phyloP scores from a whole-genome alignment of 1,284 basidiomycete species.

The Puccinia horiana region DNA sequence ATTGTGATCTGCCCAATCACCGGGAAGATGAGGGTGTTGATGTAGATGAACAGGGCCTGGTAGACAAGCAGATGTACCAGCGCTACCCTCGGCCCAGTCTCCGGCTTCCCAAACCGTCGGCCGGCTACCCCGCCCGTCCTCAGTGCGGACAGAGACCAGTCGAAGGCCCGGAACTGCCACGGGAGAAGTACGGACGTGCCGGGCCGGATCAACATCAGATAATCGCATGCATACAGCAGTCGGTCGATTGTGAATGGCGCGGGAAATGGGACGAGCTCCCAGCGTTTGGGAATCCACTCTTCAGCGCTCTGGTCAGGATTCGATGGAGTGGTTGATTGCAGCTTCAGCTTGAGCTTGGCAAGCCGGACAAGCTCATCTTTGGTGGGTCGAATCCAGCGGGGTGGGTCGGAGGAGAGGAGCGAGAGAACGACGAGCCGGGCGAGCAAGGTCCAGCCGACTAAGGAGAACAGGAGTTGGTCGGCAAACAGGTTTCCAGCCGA shows the following conservation, averaged over 20 bases:
- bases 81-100: background rate
- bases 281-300: background rate
- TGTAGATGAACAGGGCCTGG: background rate
- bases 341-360: background rate
- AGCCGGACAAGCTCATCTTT: background rate
- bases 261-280: background rate
- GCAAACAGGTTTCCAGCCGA: background rate
- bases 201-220: constrained; percentile 5
- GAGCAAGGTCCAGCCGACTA: background rate
- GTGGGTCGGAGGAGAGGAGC: background rate
- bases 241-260: background rate
- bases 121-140: background rate
- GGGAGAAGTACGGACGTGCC: background rate
- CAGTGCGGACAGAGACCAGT: constrained; percentile 3
- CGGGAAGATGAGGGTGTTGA: background rate
- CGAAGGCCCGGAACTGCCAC: constrained; percentile 32
- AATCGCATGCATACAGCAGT: constrained; percentile 8
- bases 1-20: background rate
- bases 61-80: background rate
- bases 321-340: background rate
- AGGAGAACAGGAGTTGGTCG: background rate
- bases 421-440: background rate
- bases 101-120: constrained; percentile 3
- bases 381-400: constrained; percentile 18
- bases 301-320: background rate